Base-by-base conservation (phyloP, 305 asterid genomes). In the Fraxinus floribunda region DNA sequence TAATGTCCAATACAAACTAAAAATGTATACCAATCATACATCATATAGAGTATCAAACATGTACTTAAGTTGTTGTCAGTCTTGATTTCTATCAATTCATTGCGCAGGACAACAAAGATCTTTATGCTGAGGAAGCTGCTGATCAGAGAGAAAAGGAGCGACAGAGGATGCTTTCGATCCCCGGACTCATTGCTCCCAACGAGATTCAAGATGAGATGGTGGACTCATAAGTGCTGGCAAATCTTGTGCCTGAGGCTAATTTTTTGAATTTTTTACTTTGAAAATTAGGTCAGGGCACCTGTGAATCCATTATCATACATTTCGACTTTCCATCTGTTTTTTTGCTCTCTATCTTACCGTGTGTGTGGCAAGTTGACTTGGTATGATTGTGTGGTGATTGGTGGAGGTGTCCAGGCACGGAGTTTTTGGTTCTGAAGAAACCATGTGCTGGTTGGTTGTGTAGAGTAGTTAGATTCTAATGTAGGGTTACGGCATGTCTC, bases 91-190 rank as follows among this genome's bases (percentile, higher is more conserved):
- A 29, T 68, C 36, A 32, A 32, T 84, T 44, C 30, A 55, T 66
- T 60, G 75, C 83, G 88, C 94, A 96, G 99, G 99, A 96, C 81
- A 96, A 96, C 90, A 96, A 96, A 84, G 99, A 94, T 87, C 95
- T 96, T 16, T 96, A 93, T 88, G 99, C 98, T 0, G 99, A 96
- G 86, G 99, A 96, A 85, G 94, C 97, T 88, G 98, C 97, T 90
- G 92, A 87, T 62, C 98, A 94, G 85, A 93, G 93, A 86, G 99
- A 95, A 44, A 88, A 89, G 86, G 99, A 95, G 80, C 90, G 97
- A 32, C 96, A 93, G 70, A 88, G 97, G 38, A 93, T 93, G 97
- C 93, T 92, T 38, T 88, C 98, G 34, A 95, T 95, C 84, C 99
- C 99, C 0, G 99, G 99, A 44, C 90, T 95, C 38, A 90, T 95